phyloP scores from a whole-genome alignment of 164 flowering plant genomes.

The Vitis riparia region DNA sequence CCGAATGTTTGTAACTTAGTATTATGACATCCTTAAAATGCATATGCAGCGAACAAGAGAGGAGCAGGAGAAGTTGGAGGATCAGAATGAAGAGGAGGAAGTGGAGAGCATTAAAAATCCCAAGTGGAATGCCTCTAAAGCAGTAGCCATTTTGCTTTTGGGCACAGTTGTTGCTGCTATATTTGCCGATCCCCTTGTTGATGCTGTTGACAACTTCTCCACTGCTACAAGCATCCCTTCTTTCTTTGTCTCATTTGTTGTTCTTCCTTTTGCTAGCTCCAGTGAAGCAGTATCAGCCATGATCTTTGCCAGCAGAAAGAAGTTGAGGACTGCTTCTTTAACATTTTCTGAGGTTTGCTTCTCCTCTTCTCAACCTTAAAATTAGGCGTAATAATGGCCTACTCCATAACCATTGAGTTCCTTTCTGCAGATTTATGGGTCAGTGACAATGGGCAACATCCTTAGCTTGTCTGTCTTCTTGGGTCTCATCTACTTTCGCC shows the following conservation, averaged over 20 bases:
- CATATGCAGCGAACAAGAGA: conserved; percentile 28
- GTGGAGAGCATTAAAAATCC: conserved; percentile 7
- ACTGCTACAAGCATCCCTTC: conserved; percentile 40
- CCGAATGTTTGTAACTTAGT: not conserved
- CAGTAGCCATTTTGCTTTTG: conserved; percentile 32
- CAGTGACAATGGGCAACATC: conserved; percentile 33
- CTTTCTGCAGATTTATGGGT: conserved; percentile 30
- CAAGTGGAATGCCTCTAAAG: conserved; percentile 28
- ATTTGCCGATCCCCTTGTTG: conserved; percentile 52
- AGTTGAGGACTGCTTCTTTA: conserved; percentile 36
- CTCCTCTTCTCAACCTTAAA: not conserved
- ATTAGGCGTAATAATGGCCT: not conserved
- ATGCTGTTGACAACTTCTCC: conserved; percentile 47
- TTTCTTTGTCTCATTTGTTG: conserved; percentile 45
- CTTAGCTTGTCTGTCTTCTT: conserved; percentile 33
- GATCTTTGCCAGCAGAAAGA: conserved; percentile 35
- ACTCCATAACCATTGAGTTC: not conserved
- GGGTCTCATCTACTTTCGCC: conserved; percentile 27
- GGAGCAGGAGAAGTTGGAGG: conserved; percentile 21
- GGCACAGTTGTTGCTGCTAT: conserved; percentile 44
- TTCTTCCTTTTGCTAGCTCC: conserved; percentile 44
- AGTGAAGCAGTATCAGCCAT: conserved; percentile 43
- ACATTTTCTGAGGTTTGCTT: conserved; percentile 52
- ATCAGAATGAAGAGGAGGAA: conserved; percentile 13
- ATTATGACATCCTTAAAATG: not conserved